phyloP scores from a whole-genome alignment of 2,329 filamentous ascomycete species.

The Blastomyces parvus region DNA sequence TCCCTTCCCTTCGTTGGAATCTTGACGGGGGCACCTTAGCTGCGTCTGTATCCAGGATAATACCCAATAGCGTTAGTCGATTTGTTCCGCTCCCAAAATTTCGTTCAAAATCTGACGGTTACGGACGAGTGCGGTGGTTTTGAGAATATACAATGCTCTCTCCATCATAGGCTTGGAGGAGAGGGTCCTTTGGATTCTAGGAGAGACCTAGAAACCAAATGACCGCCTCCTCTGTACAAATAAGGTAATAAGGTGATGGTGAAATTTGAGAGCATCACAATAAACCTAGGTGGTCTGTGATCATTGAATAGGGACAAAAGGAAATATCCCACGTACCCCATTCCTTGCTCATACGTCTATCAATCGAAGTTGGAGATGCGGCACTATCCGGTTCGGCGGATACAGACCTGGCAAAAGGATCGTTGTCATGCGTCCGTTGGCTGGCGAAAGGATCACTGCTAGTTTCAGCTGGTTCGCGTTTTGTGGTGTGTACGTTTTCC shows the following conservation, averaged over 20 bases:
- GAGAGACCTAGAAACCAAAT: background rate
- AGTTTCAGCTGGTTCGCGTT: background rate
- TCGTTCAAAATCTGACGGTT: background rate
- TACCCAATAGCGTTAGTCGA: background rate
- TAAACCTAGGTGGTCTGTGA: background rate
- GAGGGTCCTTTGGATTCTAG: background rate
- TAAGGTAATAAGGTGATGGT: background rate
- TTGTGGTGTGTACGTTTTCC: background rate
- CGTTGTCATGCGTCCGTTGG: constrained; percentile 4
- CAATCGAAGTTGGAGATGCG: constrained; percentile 8
- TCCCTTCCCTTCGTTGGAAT: constrained; percentile 61
- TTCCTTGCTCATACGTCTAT: constrained; percentile 30
- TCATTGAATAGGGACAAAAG: background rate
- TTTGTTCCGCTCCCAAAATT: background rate
- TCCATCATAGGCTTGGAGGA: background rate
- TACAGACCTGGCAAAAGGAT: constrained; percentile 1
- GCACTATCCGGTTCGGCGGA: background rate
- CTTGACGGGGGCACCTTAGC: constrained; percentile 57
- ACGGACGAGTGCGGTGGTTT: background rate
- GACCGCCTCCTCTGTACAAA: constrained; percentile 6
- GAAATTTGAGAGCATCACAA: background rate
- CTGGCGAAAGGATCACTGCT: constrained; percentile 3
- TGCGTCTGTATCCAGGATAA: constrained; percentile 40
- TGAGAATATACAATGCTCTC: background rate
- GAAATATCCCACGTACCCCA: constrained; percentile 20